Conservation (phyloP, 1,139 yeast species). For the Geotrichum cucujoidarum region DNA sequence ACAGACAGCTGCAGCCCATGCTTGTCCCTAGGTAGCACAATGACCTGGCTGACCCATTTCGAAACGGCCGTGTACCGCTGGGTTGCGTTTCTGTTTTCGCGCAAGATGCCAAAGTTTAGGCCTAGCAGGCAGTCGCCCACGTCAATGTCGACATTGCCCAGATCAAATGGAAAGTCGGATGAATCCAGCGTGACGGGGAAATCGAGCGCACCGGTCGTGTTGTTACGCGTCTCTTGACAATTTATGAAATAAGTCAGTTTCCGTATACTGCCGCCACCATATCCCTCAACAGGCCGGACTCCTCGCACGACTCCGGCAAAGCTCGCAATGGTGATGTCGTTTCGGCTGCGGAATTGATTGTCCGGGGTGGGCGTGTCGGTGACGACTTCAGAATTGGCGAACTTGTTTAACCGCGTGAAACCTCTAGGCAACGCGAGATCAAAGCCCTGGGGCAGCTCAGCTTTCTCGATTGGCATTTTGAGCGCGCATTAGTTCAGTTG, state of each 20-base stretch:
- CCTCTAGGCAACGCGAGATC: slow-evolving; percentile 2
- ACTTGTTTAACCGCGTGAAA: background rate
- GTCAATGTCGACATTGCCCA: slow-evolving; percentile 1
- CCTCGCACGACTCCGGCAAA: slow-evolving; percentile 13
- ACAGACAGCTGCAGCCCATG: background rate
- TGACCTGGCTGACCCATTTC: background rate
- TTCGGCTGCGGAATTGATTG: background rate
- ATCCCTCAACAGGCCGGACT: background rate
- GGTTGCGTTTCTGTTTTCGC: background rate
- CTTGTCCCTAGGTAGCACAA: slow-evolving; percentile 1
- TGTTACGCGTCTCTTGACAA: slow-evolving; percentile 10
- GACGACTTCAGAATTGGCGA: background rate
- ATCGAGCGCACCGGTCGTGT: slow-evolving; percentile 2
- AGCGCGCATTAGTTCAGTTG: background rate
- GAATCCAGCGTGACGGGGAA: slow-evolving; percentile 12
- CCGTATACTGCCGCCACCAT: no score
- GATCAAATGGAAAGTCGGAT: background rate
- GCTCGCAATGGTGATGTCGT: background rate
- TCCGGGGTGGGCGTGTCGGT: no score
- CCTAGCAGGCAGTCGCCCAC: slow-evolving; percentile 12
- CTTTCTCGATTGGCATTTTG: background rate
- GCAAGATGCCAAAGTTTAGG: slow-evolving; percentile 9
- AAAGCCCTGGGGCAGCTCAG: background rate
- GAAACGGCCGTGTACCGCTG: slow-evolving; percentile 1
- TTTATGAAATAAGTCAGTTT: slow-evolving; percentile 7